Base-by-base conservation (phyloP, 371 early-diverging fungal species). In the Mortierella sp. region DNA sequence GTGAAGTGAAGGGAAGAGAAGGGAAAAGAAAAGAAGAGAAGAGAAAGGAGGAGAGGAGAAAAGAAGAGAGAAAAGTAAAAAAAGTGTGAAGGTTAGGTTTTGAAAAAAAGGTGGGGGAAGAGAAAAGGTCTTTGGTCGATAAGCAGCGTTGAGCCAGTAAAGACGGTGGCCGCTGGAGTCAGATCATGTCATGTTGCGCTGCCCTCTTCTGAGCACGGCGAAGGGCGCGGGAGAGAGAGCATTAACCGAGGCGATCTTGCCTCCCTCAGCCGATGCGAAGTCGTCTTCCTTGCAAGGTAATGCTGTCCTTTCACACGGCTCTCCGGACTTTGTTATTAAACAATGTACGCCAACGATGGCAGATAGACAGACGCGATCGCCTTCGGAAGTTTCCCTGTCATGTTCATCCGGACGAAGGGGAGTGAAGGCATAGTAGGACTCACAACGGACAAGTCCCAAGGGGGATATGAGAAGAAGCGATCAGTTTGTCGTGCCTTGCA, bases 21-120 rank as follows among this genome's bases (percentile, higher is more conserved):
- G 44, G 24, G 50, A 76, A 64, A n/a, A 50, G 43, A 64, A 34
- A n/a, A 48, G 51, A 57, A 3, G 54, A 67, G 69, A 53, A 46
- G 14, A 50, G 31, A 61, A 24, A 40, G 31, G 34, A 71, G 26
- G n/a, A 2, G 21, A 5, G 69, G 54, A 55, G 2, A 50, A 14
- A 40, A 53, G 31, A 34, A 71, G 67, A 55, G 67, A 82, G 48
- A 67, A 54, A 61, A 72, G 55, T 16, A 55, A 6, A 19, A 19
- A 43, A 5, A 59, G 13, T 24, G 16, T n/a, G 5, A 24, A 40
- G 28, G 1, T 1, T 28, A 34, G 53, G 21, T 46, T 70, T 51
- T 44, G 16, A 37, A 46, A 34, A 21, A 55, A 51, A 34, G 48
- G 71, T 67, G 67, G 67, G 67, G 67, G 34, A 67, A 37, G 34